A percentile compares a stretch with the other conserved stretches of the same genome.
Conservation (phyloP, 192 early-diverging fungal genomes). For the Backusella westeae region DNA sequence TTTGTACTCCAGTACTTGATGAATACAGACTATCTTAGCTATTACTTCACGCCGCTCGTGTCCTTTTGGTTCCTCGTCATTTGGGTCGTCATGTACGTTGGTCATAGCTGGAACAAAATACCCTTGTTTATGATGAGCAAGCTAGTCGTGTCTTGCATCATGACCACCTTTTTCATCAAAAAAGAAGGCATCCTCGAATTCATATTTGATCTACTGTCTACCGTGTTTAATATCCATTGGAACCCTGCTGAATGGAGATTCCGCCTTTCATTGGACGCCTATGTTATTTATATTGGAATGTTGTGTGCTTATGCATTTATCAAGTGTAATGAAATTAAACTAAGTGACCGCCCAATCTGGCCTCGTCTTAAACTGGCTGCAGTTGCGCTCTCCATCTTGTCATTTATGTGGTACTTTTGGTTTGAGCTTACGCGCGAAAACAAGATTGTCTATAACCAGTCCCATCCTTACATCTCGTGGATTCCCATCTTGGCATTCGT, state of each 20-base stretch:
- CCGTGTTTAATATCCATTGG: slow-evolving; percentile 56
- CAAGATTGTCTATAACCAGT: slow-evolving; percentile 66
- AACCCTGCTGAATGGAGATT: slow-evolving; percentile 71
- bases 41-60: slow-evolving; percentile 80
- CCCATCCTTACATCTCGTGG: slow-evolving; percentile 67
- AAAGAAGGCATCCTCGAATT: slow-evolving; percentile 43
- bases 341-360: slow-evolving; percentile 41
- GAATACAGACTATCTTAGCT: slow-evolving; percentile 69
- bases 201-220: slow-evolving; percentile 42
- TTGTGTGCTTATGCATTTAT: slow-evolving; percentile 51
- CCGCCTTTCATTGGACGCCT: slow-evolving; percentile 66
- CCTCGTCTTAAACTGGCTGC: slow-evolving; percentile 35
- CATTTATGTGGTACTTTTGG: slow-evolving; percentile 53
- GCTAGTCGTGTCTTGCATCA: slow-evolving; percentile 40
- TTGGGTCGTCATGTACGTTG: slow-evolving; percentile 65
- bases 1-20: slow-evolving; percentile 65
- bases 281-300: slow-evolving; percentile 70
- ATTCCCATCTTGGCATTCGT: slow-evolving; percentile 63
- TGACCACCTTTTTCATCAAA: slow-evolving; percentile 40
- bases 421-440: slow-evolving; percentile 46
- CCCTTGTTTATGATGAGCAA: slow-evolving; percentile 52
- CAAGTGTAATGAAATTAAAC: slow-evolving; percentile 41
- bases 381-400: slow-evolving; percentile 33
- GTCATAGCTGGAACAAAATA: slow-evolving; percentile 46
- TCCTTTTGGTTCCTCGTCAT: slow-evolving; percentile 71